A percentile compares a stretch with the other conserved stretches of the same genome.
phyloP scores from a whole-genome alignment of 305 asterid species.

The Fraxinus angustifolia region DNA sequence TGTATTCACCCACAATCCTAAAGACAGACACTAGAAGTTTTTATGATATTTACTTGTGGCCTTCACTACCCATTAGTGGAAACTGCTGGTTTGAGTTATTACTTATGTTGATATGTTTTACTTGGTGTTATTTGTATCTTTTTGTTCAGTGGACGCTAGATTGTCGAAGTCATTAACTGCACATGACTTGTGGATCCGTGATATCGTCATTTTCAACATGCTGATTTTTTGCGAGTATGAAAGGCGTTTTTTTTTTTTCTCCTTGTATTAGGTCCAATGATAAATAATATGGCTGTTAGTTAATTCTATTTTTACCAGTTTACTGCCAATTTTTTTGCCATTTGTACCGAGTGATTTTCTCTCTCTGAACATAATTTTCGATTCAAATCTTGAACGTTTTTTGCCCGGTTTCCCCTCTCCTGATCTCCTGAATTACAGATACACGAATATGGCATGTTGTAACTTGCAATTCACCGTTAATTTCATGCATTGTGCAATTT shows the following conservation, averaged over 20 bases:
- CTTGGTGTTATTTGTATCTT: not conserved
- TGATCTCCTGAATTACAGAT: conserved; percentile 9
- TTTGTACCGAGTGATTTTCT: not conserved
- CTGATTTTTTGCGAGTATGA: not conserved
- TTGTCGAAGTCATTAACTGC: not conserved
- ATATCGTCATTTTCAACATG: conserved; percentile 1
- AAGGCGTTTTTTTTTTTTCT: not conserved
- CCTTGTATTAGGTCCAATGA: not conserved
- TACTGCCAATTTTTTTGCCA: not conserved
- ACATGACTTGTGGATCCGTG: not conserved
- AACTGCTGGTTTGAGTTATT: not conserved
- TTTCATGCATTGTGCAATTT: not conserved
- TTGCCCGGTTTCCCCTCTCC: not conserved
- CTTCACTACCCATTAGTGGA: not conserved
- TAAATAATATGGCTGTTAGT: not conserved
- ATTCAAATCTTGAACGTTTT: not conserved
- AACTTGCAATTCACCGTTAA: not conserved
- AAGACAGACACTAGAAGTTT: not conserved
- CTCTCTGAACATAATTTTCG: not conserved
- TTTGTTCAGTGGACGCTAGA: not conserved
- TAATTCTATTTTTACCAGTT: not conserved
- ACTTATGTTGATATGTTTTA: not conserved
- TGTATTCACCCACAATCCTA: not conserved
- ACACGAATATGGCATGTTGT: conserved; percentile 12
- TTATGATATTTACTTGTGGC: not conserved